A percentile compares a stretch with the other conserved stretches of the same genome.
Evolutionary conservation across 768 basidiomycete species (phyloP).

Genomic region (Agaricus bisporus): DNA sequence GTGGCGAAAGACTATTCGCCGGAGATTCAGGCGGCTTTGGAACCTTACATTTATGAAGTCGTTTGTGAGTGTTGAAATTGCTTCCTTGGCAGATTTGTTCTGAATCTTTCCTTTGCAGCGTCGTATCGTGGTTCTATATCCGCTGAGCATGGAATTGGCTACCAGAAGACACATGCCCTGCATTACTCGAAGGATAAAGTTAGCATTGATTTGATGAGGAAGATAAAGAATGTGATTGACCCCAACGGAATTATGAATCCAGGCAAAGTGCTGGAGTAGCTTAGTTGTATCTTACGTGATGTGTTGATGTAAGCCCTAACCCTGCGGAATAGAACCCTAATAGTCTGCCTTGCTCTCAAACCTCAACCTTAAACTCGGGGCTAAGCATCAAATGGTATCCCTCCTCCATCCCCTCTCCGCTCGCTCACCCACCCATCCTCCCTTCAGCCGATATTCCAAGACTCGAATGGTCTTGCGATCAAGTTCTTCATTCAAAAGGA

Average conservation of each 20-base stretch:
- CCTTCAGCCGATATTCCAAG: slow-evolving; percentile 65
- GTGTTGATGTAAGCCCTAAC: slow-evolving; percentile 28
- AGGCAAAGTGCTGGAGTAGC: slow-evolving; percentile 63
- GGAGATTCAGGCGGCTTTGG: slow-evolving; percentile 81
- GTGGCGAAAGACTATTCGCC: slow-evolving; percentile 76
- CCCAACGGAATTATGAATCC: slow-evolving; percentile 92
- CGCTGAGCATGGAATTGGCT: slow-evolving; percentile 96
- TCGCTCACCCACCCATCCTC: neutral
- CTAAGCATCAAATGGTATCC: slow-evolving; percentile 17
- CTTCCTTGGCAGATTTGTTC: neutral
- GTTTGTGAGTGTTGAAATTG: neutral
- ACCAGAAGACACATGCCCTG: slow-evolving; percentile 89
- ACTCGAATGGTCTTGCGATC: slow-evolving; percentile 56
- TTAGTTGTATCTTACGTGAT: slow-evolving; percentile 14
- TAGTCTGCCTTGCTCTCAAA: slow-evolving; percentile 16
- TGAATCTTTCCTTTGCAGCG: slow-evolving; percentile 30
- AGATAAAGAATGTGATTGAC: slow-evolving; percentile 85
- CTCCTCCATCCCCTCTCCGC: neutral
- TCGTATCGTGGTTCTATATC: slow-evolving; percentile 87
- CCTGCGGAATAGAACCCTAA: slow-evolving; percentile 28
- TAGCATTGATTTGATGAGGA: slow-evolving; percentile 86
- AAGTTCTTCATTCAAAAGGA: slow-evolving; percentile 87
- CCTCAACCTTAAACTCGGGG: slow-evolving; percentile 52
- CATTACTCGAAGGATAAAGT: slow-evolving; percentile 77
- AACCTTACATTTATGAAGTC: slow-evolving; percentile 93